These are phyloP conservation scores for Coemansia sp. DNA, from an alignment of 371 early-diverging fungal species.

Conservation along the genomic window DNA sequence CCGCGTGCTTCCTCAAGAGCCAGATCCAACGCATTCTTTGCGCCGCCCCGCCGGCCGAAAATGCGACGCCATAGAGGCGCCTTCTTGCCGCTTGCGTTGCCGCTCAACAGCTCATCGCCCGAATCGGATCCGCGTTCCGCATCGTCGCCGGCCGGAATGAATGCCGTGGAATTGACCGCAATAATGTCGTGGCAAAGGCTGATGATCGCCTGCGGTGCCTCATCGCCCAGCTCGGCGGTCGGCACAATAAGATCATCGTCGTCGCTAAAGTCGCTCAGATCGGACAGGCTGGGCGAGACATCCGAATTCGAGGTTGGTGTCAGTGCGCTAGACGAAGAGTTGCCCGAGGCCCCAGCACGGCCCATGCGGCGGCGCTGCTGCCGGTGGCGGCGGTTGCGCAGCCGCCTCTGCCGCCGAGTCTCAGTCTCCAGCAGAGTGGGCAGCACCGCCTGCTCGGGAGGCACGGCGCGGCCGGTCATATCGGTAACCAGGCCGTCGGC, in stretches of 20 bases:
- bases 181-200: slow-evolving; percentile 67
- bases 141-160: slow-evolving; percentile 46
- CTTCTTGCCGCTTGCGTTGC: slow-evolving; percentile 10
- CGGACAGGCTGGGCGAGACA: slow-evolving; percentile 42
- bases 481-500: slow-evolving; percentile 49
- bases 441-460: slow-evolving; percentile 38
- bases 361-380: slow-evolving; percentile 43
- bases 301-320: slow-evolving; percentile 40
- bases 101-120: slow-evolving; percentile 19
- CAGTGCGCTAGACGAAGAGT: slow-evolving; percentile 48
- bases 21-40: background rate
- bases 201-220: slow-evolving; percentile 50
- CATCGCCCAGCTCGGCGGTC: slow-evolving; percentile 41
- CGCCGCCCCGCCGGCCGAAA: slow-evolving; percentile 6
- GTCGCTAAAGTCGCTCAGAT: slow-evolving; percentile 47
- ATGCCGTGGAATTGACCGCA: slow-evolving; percentile 87
- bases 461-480: slow-evolving; percentile 49
- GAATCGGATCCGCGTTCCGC: slow-evolving; percentile 16
- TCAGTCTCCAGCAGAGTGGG: slow-evolving; percentile 44
- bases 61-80: slow-evolving; percentile 33
- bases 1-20: slow-evolving; percentile 22
- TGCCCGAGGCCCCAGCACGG: slow-evolving; percentile 33
- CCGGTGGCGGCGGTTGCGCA: slow-evolving; percentile 43
- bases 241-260: slow-evolving; percentile 44
- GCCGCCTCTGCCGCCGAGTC: slow-evolving; percentile 39